Evolutionary conservation across 1,139 yeast genomes (phyloP), one percentile per base, ranked within the genome.

Genomic region (Blastobotrys proliferans): DNA sequence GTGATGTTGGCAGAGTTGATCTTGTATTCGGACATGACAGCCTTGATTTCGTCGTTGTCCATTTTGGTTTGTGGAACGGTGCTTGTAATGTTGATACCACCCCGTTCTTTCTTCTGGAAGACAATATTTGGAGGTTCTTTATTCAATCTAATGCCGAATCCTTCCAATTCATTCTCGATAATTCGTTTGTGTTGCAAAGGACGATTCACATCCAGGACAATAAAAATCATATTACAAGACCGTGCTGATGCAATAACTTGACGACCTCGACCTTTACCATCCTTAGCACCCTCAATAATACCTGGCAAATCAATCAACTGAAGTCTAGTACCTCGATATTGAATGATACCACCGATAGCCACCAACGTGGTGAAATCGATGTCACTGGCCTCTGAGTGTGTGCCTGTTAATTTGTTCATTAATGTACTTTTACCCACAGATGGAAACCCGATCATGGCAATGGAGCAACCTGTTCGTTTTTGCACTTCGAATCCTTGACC

Each of bases 231-330:
- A 62, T 92, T 90, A 58, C 96, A 94, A 5, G 97, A 86, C 65
- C 98, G 78, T 5, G 98, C 97, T 45, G 90, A 97, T 0, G 98
- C 98, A 68, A 92, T 92, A 48, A 92, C 98, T 69, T 92, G 98
- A 57, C 82, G 85, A 76, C 99, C 99, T 72, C 99, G 81, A 72
- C 99, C 98, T 66, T 90, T 85, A 68, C 98, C 98, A 60, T 92
- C 97, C 57, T 90, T 90, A 46, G 98, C 99, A 66, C 98, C 98
- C 67, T 94, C 97, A 56, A 92, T 92, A 59, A 92, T 92, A 64
- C 99, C 99, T 3, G 99, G 99, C 57, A 92, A 75, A 77, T 92
- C 99, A 61, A 92, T 73, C 94, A 94, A 87, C 69, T 92, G 99
- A 53, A 92, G 82, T 70, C 87, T 90, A 40, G 98, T 97, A 60